A percentile compares a stretch with the other conserved stretches of the same genome.
Evolutionary conservation across 345 rosid species (phyloP).

Genomic region (Populus ilicifolia): DNA sequence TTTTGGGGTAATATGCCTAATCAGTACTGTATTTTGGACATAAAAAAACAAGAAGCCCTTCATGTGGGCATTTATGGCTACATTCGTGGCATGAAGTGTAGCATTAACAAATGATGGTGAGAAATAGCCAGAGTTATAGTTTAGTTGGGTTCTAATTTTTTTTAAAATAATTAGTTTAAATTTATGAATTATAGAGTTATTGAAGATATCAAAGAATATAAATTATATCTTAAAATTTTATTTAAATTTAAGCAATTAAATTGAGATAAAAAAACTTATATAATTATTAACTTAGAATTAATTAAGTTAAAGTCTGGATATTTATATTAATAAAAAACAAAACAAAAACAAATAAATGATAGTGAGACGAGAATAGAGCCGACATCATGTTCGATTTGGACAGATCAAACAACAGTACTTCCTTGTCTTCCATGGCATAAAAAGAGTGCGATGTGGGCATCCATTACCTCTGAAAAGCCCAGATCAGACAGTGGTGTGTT

Average conservation of each 20-base stretch:
- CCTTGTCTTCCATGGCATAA: background rate
- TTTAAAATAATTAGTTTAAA: no score
- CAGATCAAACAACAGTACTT: background rate
- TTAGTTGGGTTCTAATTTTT: no score
- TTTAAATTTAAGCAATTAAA: no score
- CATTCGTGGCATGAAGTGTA: background rate
- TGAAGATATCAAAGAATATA: no score
- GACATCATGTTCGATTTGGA: background rate
- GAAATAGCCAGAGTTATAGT: no score
- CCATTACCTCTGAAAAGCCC: background rate
- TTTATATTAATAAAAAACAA: no score
- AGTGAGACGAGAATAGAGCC: background rate
- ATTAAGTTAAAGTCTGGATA: no score
- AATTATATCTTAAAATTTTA: no score
- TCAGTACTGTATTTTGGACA: background rate
- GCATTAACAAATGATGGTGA: background rate
- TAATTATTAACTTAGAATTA: no score
- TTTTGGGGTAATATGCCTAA: background rate
- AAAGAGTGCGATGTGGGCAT: background rate
- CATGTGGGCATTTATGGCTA: background rate
- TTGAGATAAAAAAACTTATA: no score
- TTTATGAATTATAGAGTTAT: no score
- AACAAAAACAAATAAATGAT: no score
- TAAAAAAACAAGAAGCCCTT: background rate
- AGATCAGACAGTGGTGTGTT: background rate